These are phyloP conservation scores for Paracorniculantispora psalliotae DNA, from an alignment of 2,329 filamentous ascomycete species.

Conservation along the genomic window DNA sequence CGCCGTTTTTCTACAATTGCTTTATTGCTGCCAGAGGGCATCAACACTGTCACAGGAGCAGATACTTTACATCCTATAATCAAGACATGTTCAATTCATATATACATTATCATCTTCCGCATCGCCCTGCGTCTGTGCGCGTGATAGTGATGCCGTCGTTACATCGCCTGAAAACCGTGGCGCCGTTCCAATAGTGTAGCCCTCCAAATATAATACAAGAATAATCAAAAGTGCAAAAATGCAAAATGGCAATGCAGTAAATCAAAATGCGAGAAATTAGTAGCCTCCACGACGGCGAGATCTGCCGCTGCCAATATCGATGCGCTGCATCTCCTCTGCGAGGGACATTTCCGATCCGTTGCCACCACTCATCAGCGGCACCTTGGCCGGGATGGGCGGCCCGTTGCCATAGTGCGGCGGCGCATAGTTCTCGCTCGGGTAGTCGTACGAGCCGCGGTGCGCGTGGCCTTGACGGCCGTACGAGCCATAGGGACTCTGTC, in stretches of 20 bases:
- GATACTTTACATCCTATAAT: background rate
- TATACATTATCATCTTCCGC: background rate
- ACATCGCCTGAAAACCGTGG: background rate
- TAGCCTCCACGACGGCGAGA: conserved; percentile 47
- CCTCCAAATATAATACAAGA: conserved; percentile 14
- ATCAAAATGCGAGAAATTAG: conserved; percentile 20
- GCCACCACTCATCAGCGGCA: conserved; percentile 52
- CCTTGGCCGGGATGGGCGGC: conserved; percentile 66
- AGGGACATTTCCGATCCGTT: conserved; percentile 51
- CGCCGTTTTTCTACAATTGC: background rate
- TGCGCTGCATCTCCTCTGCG: conserved; percentile 65
- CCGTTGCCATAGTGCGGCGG: conserved; percentile 33
- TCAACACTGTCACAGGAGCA: too few species aligned
- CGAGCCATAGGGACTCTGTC: conserved; percentile 32
- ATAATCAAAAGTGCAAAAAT: background rate
- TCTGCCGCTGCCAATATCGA: conserved; percentile 59
- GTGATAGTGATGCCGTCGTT: background rate
- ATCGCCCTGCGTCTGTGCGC: background rate
- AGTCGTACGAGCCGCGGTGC: conserved; percentile 49
- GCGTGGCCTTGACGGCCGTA: conserved; percentile 25
- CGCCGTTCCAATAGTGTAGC: conserved; percentile 8
- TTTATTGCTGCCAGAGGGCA: too few species aligned
- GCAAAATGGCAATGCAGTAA: background rate
- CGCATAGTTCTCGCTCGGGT: conserved; percentile 47
- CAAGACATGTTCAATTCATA: background rate